These are phyloP conservation scores for Mycena albidolilacea DNA, from an alignment of 768 basidiomycete species.

Conservation along the genomic window DNA sequence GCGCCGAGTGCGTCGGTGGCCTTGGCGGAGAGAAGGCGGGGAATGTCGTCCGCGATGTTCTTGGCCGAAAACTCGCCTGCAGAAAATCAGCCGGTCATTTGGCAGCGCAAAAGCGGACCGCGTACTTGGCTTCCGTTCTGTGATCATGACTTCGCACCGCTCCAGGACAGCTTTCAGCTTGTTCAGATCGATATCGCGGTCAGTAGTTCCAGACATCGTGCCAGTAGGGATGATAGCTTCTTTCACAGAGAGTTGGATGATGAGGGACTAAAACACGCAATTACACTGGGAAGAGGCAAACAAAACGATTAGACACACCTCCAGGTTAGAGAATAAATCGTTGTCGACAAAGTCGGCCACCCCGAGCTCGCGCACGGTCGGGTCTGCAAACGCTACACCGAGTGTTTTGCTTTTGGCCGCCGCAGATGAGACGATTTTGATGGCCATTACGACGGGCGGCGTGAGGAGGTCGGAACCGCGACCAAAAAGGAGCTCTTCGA, in stretches of 20 bases:
- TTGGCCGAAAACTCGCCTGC: slow-evolving; percentile 88
- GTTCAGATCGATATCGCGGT: slow-evolving; percentile 89
- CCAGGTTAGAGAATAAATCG: slow-evolving; percentile 95
- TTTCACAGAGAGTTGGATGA: slow-evolving; percentile 98
- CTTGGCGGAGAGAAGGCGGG: slow-evolving; percentile 72
- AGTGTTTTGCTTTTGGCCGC: slow-evolving; percentile 77
- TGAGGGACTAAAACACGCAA: slow-evolving; percentile 70
- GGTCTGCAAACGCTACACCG: slow-evolving; percentile 94
- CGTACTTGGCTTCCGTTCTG: slow-evolving; percentile 86
- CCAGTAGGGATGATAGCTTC: slow-evolving; percentile 90
- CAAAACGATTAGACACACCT: slow-evolving; percentile 64
- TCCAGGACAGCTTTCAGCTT: slow-evolving; percentile 91
- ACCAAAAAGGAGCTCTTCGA: slow-evolving; percentile 89
- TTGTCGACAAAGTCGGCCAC: slow-evolving; percentile 95
- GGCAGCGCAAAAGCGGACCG: neutral
- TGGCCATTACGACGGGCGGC: slow-evolving; percentile 91
- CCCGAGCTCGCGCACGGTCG: slow-evolving; percentile 87
- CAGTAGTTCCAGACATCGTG: slow-evolving; percentile 79
- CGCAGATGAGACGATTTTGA: slow-evolving; percentile 78
- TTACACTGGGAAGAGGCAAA: neutral
- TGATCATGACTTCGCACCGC: slow-evolving; percentile 90
- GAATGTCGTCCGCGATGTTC: slow-evolving; percentile 85
- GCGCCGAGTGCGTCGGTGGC: slow-evolving; percentile 52
- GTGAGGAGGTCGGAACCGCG: slow-evolving; percentile 80
- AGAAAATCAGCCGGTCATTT: neutral